Evolutionary conservation across 2,329 filamentous ascomycete species (phyloP).

Genomic region (Acrocalymma vagum): DNA sequence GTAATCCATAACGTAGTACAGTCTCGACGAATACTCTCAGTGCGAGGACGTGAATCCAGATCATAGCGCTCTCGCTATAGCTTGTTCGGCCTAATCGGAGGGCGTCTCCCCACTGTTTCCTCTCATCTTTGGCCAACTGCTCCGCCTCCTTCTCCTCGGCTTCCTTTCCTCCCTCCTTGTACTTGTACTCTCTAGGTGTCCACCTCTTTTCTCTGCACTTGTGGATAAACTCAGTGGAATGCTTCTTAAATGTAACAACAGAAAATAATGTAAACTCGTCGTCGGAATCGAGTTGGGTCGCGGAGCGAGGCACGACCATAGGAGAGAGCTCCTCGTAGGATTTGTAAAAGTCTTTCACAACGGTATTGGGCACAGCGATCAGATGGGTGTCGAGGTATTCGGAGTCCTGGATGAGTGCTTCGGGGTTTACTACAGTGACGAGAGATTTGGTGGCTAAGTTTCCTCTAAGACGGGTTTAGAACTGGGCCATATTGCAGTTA

Average conservation of each 20-base stretch:
- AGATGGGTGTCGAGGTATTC: constrained; percentile 98
- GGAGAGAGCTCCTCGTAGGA: constrained; percentile 87
- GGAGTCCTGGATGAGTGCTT: constrained; percentile 79
- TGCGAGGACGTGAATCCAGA: constrained; percentile 91
- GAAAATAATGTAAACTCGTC: constrained; percentile 89
- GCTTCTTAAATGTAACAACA: constrained; percentile 94
- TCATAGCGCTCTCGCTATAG: constrained; percentile 95
- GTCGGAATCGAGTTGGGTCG: constrained; percentile 80
- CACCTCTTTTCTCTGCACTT: constrained; percentile 93
- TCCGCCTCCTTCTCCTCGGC: constrained; percentile 89
- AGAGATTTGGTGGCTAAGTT: constrained; percentile 95
- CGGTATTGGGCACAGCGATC: constrained; percentile 81
- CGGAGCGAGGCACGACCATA: constrained; percentile 94
- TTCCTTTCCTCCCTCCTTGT: constrained; percentile 87
- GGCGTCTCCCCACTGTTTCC: constrained; percentile 92
- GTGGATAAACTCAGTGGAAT: constrained; percentile 84
- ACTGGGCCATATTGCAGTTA: not conserved
- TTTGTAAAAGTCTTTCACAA: constrained; percentile 87
- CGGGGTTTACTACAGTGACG: constrained; percentile 83
- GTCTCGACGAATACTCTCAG: constrained; percentile 97
- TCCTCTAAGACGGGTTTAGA: constrained; percentile 64
- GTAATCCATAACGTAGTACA: constrained; percentile 93
- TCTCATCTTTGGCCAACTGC: constrained; percentile 81
- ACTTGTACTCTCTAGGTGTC: constrained; percentile 94
- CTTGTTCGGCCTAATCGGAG: constrained; percentile 87